phyloP scores from a whole-genome alignment of 179 eudicot genomes.

The Vitellaria paradoxa region DNA sequence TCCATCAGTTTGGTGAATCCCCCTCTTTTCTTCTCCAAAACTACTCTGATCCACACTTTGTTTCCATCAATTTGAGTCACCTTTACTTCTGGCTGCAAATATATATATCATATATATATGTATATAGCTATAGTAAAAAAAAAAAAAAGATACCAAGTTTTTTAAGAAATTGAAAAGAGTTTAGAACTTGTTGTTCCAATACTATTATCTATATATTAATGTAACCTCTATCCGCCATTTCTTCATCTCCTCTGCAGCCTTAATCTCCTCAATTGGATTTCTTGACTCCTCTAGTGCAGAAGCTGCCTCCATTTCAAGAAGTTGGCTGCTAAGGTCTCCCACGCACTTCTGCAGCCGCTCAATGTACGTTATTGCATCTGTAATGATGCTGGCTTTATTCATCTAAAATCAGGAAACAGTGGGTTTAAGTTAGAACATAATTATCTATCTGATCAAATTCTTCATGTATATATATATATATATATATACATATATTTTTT shows the following conservation, averaged over 20 bases:
- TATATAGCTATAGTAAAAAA: no score
- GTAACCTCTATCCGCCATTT: constrained; percentile 53
- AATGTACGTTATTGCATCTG: constrained; percentile 75
- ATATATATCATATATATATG: no score
- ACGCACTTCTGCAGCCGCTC: constrained; percentile 50
- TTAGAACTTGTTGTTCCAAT: no score
- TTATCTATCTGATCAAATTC: no score
- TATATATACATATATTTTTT: no score
- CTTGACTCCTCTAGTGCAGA: constrained; percentile 24
- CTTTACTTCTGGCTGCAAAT: constrained; percentile 59
- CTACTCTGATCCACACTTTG: constrained; percentile 71
- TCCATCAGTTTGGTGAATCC: constrained; percentile 58
- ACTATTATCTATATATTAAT: background rate
- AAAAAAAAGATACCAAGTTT: background rate
- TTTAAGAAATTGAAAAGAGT: background rate
- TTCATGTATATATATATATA: no score
- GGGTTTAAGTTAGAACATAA: background rate
- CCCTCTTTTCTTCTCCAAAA: constrained; percentile 49
- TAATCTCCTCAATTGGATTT: constrained; percentile 13
- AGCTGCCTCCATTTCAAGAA: constrained; percentile 52
- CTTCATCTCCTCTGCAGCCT: constrained; percentile 39
- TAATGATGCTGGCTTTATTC: constrained; percentile 72
- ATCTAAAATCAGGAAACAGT: constrained; percentile 33
- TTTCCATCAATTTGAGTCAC: constrained; percentile 45
- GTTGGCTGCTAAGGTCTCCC: constrained; percentile 47